These are phyloP conservation scores for Tylopilus orsonianus DNA, from an alignment of 1,284 basidiomycete species.

Conservation along the genomic window DNA sequence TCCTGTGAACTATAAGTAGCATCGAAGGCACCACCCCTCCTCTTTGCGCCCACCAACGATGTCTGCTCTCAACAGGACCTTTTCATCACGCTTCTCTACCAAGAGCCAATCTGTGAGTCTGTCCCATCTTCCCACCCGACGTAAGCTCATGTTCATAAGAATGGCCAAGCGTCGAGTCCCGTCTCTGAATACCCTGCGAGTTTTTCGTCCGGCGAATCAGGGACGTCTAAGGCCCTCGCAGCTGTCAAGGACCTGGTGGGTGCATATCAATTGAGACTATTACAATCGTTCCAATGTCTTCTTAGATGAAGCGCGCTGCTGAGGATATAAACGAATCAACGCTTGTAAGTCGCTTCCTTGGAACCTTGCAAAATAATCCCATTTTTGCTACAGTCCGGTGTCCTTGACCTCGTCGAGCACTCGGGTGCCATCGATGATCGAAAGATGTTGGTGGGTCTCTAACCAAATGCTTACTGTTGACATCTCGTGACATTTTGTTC, in stretches of 20 bases:
- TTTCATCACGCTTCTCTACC: conserved; percentile 32
- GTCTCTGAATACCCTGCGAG: conserved; percentile 10
- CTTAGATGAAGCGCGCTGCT: conserved; percentile 28
- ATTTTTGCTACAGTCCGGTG: conserved; percentile 41
- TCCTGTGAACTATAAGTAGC: conserved; percentile 29
- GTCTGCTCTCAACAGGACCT: conserved; percentile 29
- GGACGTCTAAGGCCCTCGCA: conserved; percentile 25
- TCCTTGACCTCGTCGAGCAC: conserved; percentile 57
- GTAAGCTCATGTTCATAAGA: neutral
- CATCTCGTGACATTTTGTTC: neutral
- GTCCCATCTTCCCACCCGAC: neutral
- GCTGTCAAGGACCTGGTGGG: conserved; percentile 36
- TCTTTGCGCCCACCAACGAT: conserved; percentile 17
- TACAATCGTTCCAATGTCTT: neutral
- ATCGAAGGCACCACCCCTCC: neutral
- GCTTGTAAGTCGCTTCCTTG: conserved; percentile 17
- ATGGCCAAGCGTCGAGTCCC: conserved; percentile 19
- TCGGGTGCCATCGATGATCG: conserved; percentile 66
- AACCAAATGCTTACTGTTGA: neutral
- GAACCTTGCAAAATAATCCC: neutral
- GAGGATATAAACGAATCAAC: conserved; percentile 34
- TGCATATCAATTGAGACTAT: neutral
- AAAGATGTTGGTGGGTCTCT: conserved; percentile 44
- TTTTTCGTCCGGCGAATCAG: conserved; percentile 18
- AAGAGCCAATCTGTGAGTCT: conserved; percentile 29